Conservation (phyloP, 192 early-diverging fungal species). For the Coemansia nantahalensis region DNA sequence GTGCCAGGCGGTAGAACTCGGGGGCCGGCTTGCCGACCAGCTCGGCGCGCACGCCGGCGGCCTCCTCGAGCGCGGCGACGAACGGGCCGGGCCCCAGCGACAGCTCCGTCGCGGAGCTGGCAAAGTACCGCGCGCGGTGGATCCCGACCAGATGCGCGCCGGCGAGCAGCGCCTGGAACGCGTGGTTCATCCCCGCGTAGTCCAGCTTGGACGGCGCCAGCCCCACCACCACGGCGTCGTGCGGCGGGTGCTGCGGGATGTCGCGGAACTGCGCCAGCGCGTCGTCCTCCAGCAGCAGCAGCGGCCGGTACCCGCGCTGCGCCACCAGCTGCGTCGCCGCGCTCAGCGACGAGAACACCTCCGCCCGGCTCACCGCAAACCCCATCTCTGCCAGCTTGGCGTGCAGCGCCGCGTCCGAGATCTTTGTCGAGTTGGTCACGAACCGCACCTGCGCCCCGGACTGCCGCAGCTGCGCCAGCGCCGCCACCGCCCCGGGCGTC, state of each 20-base stretch:
- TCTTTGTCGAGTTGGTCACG: slow-evolving; percentile 89
- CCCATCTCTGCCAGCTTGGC: slow-evolving; percentile 62
- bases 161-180: slow-evolving; percentile 66
- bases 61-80: slow-evolving; percentile 79
- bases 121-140: slow-evolving; percentile 82
- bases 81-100: slow-evolving; percentile 89
- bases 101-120: slow-evolving; percentile 54
- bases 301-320: slow-evolving; percentile 56
- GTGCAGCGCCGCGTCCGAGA: slow-evolving; percentile 58
- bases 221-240: slow-evolving; percentile 80
- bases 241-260: slow-evolving; percentile 53
- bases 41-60: slow-evolving; percentile 60
- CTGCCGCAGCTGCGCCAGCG: slow-evolving; percentile 61
- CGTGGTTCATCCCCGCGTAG: slow-evolving; percentile 64
- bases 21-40: slow-evolving; percentile 81
- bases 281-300: slow-evolving; percentile 72
- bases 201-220: slow-evolving; percentile 62
- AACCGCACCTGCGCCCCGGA: slow-evolving; percentile 61
- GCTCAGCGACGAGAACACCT: slow-evolving; percentile 80
- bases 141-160: slow-evolving; percentile 72
- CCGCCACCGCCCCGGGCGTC: slow-evolving; percentile 63
- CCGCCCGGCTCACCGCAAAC: slow-evolving; percentile 57
- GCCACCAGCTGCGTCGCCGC: slow-evolving; percentile 69
- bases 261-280: slow-evolving; percentile 73
- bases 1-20: slow-evolving; percentile 74